Evolutionary conservation across 2,329 filamentous ascomycete genomes (phyloP).

Genomic region (Neonectria magnoliae): DNA sequence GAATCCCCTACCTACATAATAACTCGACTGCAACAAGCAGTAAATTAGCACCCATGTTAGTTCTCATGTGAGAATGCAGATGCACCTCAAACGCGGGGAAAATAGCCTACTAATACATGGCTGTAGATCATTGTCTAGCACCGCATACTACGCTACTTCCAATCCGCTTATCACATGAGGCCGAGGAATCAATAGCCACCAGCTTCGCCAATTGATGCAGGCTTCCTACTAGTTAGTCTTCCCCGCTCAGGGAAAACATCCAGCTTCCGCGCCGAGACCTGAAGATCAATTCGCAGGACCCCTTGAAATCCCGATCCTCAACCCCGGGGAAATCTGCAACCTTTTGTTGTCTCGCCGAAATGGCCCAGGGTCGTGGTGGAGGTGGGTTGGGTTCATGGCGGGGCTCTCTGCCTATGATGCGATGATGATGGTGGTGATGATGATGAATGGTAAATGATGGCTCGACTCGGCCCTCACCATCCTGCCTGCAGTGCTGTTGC

Average conservation of each 20-base stretch:
- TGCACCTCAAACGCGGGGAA: background rate
- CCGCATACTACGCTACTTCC: background rate
- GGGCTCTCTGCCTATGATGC: constrained; percentile 1
- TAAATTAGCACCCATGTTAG: background rate
- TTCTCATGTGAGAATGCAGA: background rate
- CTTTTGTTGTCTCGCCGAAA: background rate
- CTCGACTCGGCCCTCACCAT: background rate
- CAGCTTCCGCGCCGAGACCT: background rate
- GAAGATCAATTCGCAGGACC: background rate
- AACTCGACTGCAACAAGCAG: background rate
- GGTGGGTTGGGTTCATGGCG: background rate
- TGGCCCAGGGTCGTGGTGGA: background rate
- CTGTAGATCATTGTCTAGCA: background rate
- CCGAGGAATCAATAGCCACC: background rate
- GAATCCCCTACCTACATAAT: too few species aligned
- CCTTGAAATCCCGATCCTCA: background rate
- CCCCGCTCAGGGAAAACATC: background rate
- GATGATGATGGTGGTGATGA: constrained; percentile 3
- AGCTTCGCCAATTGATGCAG: background rate
- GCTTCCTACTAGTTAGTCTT: background rate
- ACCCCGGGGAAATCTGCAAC: background rate
- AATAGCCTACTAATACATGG: background rate
- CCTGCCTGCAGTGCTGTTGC: background rate
- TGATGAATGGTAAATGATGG: background rate
- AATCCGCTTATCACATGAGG: background rate